Base-by-base conservation (phyloP, 495 filamentous ascomycete genomes). In the Neohortaea acidophila region DNA sequence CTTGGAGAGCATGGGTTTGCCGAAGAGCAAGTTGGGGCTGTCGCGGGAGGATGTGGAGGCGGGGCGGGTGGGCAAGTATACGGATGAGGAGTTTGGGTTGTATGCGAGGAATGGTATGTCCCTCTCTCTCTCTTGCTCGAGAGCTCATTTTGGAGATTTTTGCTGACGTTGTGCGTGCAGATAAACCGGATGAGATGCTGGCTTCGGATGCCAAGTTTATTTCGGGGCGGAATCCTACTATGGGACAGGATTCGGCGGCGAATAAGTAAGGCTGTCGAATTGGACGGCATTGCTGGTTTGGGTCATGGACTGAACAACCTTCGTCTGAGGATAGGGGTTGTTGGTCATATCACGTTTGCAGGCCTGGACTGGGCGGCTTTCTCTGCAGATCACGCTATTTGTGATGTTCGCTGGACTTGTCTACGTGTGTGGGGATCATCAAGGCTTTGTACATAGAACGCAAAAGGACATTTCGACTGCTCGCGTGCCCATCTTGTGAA, bases 1-100 rank as follows among this genome's bases (percentile, higher is more conserved):
- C 59, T 67, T 94, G 37, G 73, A 75, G 27, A 81, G 75, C 7
- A 94, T 94, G 85, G 85, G 85, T 35, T 67, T 94, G 40, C 78
- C 85, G 18, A 73, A 79, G 60, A 73, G 68, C 17, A 78, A 87
- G 62, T 62, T 84, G 32, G 60, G 60, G 5, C 65, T 79, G 20
- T 80, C 76, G 11, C 67, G 85, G 38, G 68, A 73, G 42, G 77
- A 92, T 38, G 80, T 93, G 25, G 79, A 89, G 63, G 69, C 63
- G 44, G 84, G 84, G 17, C 77, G 74, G 21, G 52, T 57, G n/a
- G 55, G 59, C 2, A 58, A 50, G 47, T 64, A 54, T 51, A 52
- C 37, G 37, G 60, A 77, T 47, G 75, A 77, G 45, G 75, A 73
- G 52, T 66, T 74, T 32, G 72, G 79, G 59, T 70, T 79, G 57